phyloP scores from a whole-genome alignment of 257 asterid genomes.

The Craterostigma plantagineum region DNA sequence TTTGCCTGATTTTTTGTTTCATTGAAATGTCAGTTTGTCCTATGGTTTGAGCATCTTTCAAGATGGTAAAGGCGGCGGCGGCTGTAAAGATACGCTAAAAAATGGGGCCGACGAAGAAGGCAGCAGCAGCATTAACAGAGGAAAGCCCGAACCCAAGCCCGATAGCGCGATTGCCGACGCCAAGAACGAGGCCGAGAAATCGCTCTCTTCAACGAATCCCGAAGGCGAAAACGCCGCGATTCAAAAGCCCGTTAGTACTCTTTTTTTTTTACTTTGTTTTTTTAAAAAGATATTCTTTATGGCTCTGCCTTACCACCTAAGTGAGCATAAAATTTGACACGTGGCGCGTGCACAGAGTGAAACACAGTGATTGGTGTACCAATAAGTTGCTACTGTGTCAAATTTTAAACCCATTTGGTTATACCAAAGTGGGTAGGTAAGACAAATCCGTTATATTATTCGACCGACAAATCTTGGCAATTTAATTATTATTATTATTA shows the following conservation, averaged over 20 bases:
- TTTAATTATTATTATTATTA: too few relatives aligned
- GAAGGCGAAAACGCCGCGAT: conserved; percentile 40
- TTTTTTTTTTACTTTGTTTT: neutral
- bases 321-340: too few relatives aligned
- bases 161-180: conserved; percentile 25
- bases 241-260: conserved; percentile 46
- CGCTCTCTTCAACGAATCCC: conserved; percentile 27
- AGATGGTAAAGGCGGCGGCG: conserved; percentile 53
- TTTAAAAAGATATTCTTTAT: too few relatives aligned
- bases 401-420: too few relatives aligned
- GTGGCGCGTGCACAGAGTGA: too few relatives aligned
- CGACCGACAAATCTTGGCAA: too few relatives aligned
- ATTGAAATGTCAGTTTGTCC: conserved; percentile 45
- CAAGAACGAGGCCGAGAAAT: conserved; percentile 46
- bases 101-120: conserved; percentile 45
- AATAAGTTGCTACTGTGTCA: too few relatives aligned
- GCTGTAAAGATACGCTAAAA: conserved; percentile 51
- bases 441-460: too few relatives aligned
- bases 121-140: too few relatives aligned
- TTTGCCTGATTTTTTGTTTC: neutral
- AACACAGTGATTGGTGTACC: too few relatives aligned
- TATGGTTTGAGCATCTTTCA: conserved; percentile 79
- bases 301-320: too few relatives aligned
- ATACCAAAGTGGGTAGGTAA: too few relatives aligned
- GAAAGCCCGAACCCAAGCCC: conserved; percentile 37